Evolutionary conservation across 805 yeast species (phyloP), one percentile per base, ranked within the genome.

Genomic region (Yamadazyma nakazawae): DNA sequence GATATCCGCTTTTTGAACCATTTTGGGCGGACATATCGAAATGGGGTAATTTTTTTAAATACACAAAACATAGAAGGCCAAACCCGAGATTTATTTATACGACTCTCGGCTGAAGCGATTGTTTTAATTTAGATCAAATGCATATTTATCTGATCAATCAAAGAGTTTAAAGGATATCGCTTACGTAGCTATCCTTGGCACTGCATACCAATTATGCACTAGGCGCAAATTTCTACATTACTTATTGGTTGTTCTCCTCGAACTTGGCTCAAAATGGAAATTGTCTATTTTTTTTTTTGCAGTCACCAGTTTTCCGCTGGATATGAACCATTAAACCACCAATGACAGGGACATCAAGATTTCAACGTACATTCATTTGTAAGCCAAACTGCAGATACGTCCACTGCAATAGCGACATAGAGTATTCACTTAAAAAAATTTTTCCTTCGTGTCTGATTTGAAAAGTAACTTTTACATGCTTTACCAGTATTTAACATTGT

Each of bases 191-290:
- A 10, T 26, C 6, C 16, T 37, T 38, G 41, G 34, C 19, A 38
- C 34, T 10, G 11, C 19, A 34, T 34, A 14, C 32, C 32, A 26
- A 14, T 30, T 34, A 41, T 41, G 44, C 32, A 41, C 16, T 19
- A 41, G 44, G 24, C 44, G 44, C 44, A 41, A 31, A 31, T 34
- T 41, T 41, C 13, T 41, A n/a, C 13, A n/a, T 13, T 14, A 28
- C 10, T 21, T 25, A 38, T 38, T 38, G 41, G 41, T n/a, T 37
- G 14, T 16, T 26, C 3, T 38, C 17, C 7, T 16, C n/a, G 19
- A 2, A 10, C 21, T 10, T 25, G 9, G 41, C 11, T 13, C 32
- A 28, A 28, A 28, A 12, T 28, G 32, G 32, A 28, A 28, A 28
- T 21, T 21, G 24, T 4, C 24, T 21, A n/a, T 21, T 21, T 21